Base-by-base conservation (phyloP, 2,329 filamentous ascomycete genomes). In the Apiospora hydei region DNA sequence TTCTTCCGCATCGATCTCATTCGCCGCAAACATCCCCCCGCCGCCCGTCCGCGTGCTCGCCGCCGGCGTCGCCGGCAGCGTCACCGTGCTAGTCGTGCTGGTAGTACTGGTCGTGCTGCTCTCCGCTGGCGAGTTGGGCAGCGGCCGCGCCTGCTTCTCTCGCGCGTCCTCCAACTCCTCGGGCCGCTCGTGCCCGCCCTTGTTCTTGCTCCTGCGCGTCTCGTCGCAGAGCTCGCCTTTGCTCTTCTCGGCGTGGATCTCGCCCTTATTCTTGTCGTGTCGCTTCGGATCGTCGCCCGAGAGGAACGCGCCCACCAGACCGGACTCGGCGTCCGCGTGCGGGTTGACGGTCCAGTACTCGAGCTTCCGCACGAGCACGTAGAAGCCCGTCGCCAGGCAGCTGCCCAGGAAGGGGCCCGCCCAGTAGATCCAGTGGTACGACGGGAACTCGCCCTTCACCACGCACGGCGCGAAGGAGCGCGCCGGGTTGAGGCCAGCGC, bases 361-460 rank as follows among this genome's bases (percentile, higher is more conserved):
- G 53, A 67, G 53, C 53, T 64, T 67, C 21, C 57, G 38, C 16
- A 64, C 57, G 24, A 70, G 16, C 41, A 66, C 3, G 69, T 70
- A 70, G 53, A 70, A 70, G 41, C 5, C 69, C 18, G 53, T 70
- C 41, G 69, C 69, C 10, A 70, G 21, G 24, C 57, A 46, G 53
- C 53, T 67, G 16, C 69, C 69, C 38, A 66, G 21, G 24, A 64
- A 44, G 14, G 69, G 69, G 2, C 69, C 69, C 2, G 38, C 44
- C 69, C 69, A 70, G 69, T 70, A 70, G 41, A 70, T 70, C 69
- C 69, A 70, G 41, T 70, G 69, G 8, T 70, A 70, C 24, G 69
- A 49, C 26, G 69, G 69, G 26, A 70, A 70, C 4, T 66, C 6
- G 5, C 69, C 53, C 41, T 13, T 18, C 16, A 70, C 44, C 53